Conservation (phyloP, 1,284 basidiomycete species). For the Moesziomyces antarcticus region DNA sequence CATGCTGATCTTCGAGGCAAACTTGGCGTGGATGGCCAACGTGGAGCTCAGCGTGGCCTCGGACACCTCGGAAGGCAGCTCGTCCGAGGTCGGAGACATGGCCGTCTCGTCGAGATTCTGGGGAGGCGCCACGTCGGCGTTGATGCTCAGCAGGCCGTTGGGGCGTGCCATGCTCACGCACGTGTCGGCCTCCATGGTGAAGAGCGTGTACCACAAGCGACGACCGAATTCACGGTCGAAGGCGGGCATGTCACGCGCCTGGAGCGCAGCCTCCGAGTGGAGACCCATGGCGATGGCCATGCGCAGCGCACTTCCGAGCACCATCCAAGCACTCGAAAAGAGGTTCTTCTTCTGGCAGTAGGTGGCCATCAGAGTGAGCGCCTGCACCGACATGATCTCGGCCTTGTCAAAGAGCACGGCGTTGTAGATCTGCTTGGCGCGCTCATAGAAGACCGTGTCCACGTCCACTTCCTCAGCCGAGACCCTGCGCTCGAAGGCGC, state of each 20-base stretch:
- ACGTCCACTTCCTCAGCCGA: constrained; percentile 31
- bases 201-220: constrained; percentile 47
- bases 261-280: constrained; percentile 39
- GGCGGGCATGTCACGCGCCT: constrained; percentile 35
- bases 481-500: constrained; percentile 38
- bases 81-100: constrained; percentile 36
- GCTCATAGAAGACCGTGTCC: constrained; percentile 38
- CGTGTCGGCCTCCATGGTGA: constrained; percentile 51
- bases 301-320: constrained; percentile 48
- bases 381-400: constrained; percentile 48
- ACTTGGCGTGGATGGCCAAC: constrained; percentile 40
- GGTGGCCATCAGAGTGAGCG: constrained; percentile 44
- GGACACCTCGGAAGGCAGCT: constrained; percentile 32
- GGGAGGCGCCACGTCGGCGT: constrained; percentile 41
- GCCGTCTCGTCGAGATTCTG: constrained; percentile 47
- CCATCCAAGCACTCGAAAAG: constrained; percentile 45
- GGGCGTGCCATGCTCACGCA: constrained; percentile 49
- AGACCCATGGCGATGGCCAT: constrained; percentile 52
- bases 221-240: constrained; percentile 48
- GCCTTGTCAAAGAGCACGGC: constrained; percentile 48
- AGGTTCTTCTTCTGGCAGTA: constrained; percentile 52
- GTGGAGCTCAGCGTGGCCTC: constrained; percentile 45
- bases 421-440: constrained; percentile 40
- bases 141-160: constrained; percentile 41
- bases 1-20: constrained; percentile 48